Conservation (phyloP, 176 grass and related monocot genomes). For the Lolium perenne region DNA sequence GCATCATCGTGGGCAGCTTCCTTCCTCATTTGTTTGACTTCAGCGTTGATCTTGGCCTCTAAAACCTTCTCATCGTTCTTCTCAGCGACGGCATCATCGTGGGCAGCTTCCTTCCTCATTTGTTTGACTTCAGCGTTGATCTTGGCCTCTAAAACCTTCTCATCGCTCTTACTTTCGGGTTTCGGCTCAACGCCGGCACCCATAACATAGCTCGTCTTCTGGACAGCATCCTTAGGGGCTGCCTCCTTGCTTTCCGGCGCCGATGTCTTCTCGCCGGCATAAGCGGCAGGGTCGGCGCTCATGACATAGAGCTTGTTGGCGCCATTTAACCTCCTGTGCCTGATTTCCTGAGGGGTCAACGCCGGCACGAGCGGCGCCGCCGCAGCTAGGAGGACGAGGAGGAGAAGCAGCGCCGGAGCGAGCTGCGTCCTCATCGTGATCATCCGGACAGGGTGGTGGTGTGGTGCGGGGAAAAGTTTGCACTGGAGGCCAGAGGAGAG, state of each 20-base stretch:
- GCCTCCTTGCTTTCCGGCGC: not conserved
- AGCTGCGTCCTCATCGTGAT: not conserved
- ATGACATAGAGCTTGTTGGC: not conserved
- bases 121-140: not conserved
- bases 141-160: not conserved
- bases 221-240: not conserved
- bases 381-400: not conserved
- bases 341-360: not conserved
- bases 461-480: not conserved
- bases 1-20: not conserved
- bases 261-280: not conserved
- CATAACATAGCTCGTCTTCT: slow-evolving; percentile 8
- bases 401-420: not conserved
- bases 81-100: not conserved
- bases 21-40: not conserved
- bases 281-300: not conserved
- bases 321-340: not conserved
- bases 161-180: not conserved
- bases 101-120: not conserved
- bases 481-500: not conserved
- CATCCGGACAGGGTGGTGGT: not conserved
- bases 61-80: not conserved
- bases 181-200: not conserved
- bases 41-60: not conserved
- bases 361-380: not conserved